Base-by-base conservation (phyloP, 2,329 filamentous ascomycete genomes). In the Paradendryphiella salina region DNA sequence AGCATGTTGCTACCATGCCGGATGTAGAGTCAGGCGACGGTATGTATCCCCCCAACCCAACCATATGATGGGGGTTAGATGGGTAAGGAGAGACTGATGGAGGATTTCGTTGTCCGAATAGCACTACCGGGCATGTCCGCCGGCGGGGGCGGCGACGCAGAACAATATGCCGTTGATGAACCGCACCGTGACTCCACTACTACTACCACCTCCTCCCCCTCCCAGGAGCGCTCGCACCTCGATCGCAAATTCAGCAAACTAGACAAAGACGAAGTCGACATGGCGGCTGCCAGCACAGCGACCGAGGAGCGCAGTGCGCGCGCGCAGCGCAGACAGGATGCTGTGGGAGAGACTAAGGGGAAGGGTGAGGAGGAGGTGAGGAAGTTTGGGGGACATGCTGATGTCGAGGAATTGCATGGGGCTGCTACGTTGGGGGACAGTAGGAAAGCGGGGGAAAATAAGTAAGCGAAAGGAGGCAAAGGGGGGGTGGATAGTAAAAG, bases 1-100 rank as follows among this genome's bases (percentile, higher is more conserved):
- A 69, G 51, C 71, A 74, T 46, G 70, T 71, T 39, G 71, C 71
- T 14, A 59, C 71, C 32, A 54, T 66, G 44, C 73, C 73, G 23
- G 59, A 64, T 20, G 38, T 20, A n/a, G 71, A 74, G 52, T 65
- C 69, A 38, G 73, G 72, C 44, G 65, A 67, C 29, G 64, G 63
- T 66, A 60, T 13, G 56, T 42, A 23, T 28, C 3, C 28, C 17
- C 15, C n/a, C 13, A 29, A 10, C 9, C 8, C n/a, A 4, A n/a
- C n/a, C n/a, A n/a, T n/a, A n/a, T n/a, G n/a, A n/a, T n/a, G n/a
- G n/a, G n/a, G n/a, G n/a, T n/a, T n/a, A n/a, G n/a, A n/a, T n/a
- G n/a, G 6, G 6, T 5, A 7, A 7, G 10, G 10, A 2, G 8
- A 26, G 3, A 26, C 23, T 26, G 6, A 26, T 10, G 3, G 2